These are phyloP conservation scores for Drechslerella dactyloides DNA, from an alignment of 2,329 filamentous ascomycete genomes.

Conservation along the genomic window DNA sequence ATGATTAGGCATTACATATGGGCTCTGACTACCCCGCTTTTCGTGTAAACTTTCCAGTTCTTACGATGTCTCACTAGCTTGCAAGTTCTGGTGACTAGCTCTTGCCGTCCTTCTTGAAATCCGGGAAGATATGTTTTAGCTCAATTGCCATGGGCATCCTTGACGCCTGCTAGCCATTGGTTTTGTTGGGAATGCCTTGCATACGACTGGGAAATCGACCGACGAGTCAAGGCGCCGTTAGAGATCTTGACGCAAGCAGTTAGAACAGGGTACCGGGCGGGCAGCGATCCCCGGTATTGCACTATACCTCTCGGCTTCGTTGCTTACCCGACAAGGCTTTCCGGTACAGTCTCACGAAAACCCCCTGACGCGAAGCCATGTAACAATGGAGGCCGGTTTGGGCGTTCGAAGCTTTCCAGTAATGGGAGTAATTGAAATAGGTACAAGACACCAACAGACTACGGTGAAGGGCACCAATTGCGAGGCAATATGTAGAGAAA, in stretches of 20 bases:
- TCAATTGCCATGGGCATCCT: conserved; percentile 7
- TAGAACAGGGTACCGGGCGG: conserved; percentile 19
- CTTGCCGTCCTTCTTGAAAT: conserved; percentile 38
- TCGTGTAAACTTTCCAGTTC: conserved; percentile 46
- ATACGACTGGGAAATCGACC: conserved; percentile 16
- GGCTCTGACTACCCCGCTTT: conserved; percentile 42
- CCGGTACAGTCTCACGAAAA: too few species aligned
- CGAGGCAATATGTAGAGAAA: conserved; percentile 31
- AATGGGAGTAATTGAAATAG: not conserved
- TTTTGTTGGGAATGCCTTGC: conserved; percentile 47
- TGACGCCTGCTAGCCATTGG: not conserved
- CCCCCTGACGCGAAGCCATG: too few species aligned
- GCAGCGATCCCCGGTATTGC: conserved; percentile 25
- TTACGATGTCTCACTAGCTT: conserved; percentile 2
- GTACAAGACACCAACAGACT: not conserved
- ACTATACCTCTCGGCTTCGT: not conserved
- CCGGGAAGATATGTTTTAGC: conserved; percentile 48
- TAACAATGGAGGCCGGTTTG: not conserved
- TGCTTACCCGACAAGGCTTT: conserved; percentile 3
- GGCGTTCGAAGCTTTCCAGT: not conserved
- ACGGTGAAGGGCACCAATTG: conserved; percentile 22
- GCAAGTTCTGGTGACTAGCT: conserved; percentile 3
- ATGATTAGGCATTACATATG: not conserved
- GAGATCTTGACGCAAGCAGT: conserved; percentile 40
- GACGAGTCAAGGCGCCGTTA: conserved; percentile 15